Percentiles rank a stretch among this genome's conserved stretches.
Evolutionary conservation across 345 rosid genomes (phyloP).

Genomic region (Moricandia moricandioides): DNA sequence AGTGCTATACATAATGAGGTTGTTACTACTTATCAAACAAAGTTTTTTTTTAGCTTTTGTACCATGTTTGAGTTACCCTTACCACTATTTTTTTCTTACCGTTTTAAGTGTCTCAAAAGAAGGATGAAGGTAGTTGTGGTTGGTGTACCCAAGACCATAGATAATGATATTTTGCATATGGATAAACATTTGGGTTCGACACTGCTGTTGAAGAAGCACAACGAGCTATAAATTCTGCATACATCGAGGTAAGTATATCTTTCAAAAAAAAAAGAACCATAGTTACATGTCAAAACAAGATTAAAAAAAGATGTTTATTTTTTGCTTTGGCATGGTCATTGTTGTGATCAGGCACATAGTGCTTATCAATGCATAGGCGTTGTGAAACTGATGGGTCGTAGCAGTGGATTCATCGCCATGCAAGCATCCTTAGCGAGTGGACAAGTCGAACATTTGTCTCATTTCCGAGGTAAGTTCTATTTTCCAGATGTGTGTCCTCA

Average conservation of each 20-base stretch:
- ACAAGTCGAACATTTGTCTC: conserved; percentile 94
- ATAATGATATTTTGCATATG: conserved; percentile 93
- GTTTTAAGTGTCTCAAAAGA: conserved; percentile 68
- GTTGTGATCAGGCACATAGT: conserved; percentile 78
- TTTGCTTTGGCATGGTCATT: background rate
- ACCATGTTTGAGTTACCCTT: background rate
- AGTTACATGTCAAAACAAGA: background rate
- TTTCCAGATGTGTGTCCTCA: too few species aligned
- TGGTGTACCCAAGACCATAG: conserved; percentile 98
- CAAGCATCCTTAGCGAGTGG: conserved; percentile 96
- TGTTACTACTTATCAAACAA: background rate
- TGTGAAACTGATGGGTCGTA: conserved; percentile 98
- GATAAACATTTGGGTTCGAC: conserved; percentile 96
- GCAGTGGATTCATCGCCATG: conserved; percentile 97
- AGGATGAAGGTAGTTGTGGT: conserved; percentile 79
- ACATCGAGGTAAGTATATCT: conserved; percentile 77
- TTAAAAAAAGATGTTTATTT: background rate
- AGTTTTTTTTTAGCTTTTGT: background rate
- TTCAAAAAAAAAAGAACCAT: background rate
- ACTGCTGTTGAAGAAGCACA: conserved; percentile 99
- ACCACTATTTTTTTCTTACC: background rate
- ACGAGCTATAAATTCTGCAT: conserved; percentile 94
- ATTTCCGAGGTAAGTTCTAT: conserved; percentile 79
- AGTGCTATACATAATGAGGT: conserved; percentile 95
- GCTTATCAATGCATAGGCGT: conserved; percentile 94